phyloP scores from a whole-genome alignment of 139 green algal species.

The Tetradesmus lagerheimii region DNA sequence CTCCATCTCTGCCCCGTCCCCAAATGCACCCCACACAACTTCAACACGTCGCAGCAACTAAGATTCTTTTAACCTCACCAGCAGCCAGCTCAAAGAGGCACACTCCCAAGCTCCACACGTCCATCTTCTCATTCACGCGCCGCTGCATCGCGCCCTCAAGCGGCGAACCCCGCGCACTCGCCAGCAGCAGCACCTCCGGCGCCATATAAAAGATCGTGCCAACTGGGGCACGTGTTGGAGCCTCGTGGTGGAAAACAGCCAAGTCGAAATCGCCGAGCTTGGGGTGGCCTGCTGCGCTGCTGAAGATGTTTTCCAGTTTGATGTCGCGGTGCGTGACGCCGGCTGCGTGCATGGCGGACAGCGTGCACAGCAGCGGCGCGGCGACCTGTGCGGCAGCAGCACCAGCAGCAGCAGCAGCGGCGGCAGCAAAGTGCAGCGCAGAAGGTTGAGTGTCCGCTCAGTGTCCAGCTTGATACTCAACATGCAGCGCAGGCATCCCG shows the following conservation, averaged over 20 bases:
- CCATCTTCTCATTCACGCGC: constrained; percentile 34
- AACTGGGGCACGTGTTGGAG: constrained; percentile 71
- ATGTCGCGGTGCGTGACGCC: constrained; percentile 56
- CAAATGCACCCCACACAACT: neutral
- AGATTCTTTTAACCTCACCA: neutral
- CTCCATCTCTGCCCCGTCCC: constrained; percentile 22
- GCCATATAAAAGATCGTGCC: constrained; percentile 88
- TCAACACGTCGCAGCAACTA: no score
- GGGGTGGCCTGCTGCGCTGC: constrained; percentile 47
- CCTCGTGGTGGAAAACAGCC: constrained; percentile 64
- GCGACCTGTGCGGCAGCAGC: constrained; percentile 50
- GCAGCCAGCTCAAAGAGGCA: constrained; percentile 52
- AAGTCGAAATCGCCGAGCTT: constrained; percentile 64
- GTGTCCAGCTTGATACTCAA: no score
- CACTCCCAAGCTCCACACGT: constrained; percentile 47
- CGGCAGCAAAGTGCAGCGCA: neutral
- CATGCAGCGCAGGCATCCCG: no score
- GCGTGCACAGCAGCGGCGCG: constrained; percentile 44
- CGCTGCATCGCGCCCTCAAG: neutral
- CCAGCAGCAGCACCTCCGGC: constrained; percentile 64
- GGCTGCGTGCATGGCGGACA: constrained; percentile 48
- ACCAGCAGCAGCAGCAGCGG: neutral
- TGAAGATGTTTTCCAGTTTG: constrained; percentile 69
- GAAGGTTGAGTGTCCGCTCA: no score
- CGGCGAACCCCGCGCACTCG: neutral